Evolutionary conservation across 2,329 filamentous ascomycete species (phyloP).

Genomic region (Ramichloridium luteum): DNA sequence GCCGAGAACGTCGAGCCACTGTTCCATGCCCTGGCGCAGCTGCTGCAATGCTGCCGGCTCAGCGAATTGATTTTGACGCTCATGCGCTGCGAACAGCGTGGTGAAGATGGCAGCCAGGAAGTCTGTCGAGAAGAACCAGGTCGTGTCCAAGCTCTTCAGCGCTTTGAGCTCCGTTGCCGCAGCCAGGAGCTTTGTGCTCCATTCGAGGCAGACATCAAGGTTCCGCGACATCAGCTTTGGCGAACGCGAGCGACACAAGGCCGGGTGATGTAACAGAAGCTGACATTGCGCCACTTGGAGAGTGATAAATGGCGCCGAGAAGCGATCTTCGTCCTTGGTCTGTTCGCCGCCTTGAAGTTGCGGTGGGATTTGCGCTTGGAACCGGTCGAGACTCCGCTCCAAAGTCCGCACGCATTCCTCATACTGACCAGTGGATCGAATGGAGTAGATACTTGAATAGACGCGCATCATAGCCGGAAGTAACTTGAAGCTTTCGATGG

Average conservation of each 20-base stretch:
- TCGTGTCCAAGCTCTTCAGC: constrained; percentile 60
- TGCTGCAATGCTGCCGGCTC: constrained; percentile 43
- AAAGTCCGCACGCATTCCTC: constrained; percentile 50
- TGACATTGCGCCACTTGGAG: constrained; percentile 38
- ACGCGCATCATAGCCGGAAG: constrained; percentile 59
- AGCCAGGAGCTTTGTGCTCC: constrained; percentile 51
- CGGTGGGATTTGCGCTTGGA: constrained; percentile 51
- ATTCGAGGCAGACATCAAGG: constrained; percentile 49
- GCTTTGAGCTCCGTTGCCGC: constrained; percentile 48
- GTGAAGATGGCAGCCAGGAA: constrained; percentile 65
- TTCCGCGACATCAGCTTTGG: constrained; percentile 48
- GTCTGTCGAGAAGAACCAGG: constrained; percentile 62
- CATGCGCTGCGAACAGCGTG: constrained; percentile 55
- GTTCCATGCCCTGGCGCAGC: constrained; percentile 55
- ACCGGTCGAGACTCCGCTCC: constrained; percentile 51
- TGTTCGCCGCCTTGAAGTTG: constrained; percentile 41
- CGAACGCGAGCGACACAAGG: constrained; percentile 38
- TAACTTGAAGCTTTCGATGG: constrained; percentile 53
- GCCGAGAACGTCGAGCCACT: constrained; percentile 56
- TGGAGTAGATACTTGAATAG: constrained; percentile 63
- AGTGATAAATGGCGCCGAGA: constrained; percentile 38
- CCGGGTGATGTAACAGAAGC: constrained; percentile 42
- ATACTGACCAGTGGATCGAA: constrained; percentile 46
- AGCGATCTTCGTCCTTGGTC: constrained; percentile 35
- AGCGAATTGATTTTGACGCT: constrained; percentile 50